These are phyloP conservation scores for Corniculantispora saksenae DNA, from an alignment of 2,329 filamentous ascomycete genomes.

Conservation along the genomic window DNA sequence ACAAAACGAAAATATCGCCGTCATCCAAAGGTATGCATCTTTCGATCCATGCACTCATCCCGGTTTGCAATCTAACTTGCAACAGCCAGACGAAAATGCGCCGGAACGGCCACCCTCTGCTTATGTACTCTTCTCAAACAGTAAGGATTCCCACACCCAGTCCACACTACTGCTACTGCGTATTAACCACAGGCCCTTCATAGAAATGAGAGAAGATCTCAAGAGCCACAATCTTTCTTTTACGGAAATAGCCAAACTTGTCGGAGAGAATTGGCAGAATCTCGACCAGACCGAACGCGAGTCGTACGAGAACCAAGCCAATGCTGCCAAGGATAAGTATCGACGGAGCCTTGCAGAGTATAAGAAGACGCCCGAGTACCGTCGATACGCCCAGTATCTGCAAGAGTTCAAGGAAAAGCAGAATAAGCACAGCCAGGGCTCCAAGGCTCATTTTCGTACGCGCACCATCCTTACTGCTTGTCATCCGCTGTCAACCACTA, in stretches of 20 bases:
- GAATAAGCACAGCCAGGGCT: conserved; percentile 57
- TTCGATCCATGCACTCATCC: background rate
- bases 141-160: conserved; percentile 55
- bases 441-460: conserved; percentile 12
- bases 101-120: conserved; percentile 79
- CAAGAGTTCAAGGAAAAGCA: conserved; percentile 78
- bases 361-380: conserved; percentile 73
- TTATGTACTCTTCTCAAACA: conserved; percentile 84
- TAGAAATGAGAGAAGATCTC: conserved; percentile 75
- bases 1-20: conserved; percentile 75
- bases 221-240: conserved; percentile 77
- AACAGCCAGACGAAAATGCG: conserved; percentile 72
- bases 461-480: background rate
- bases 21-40: conserved; percentile 67
- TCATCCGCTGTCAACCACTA: background rate
- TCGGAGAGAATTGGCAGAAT: conserved; percentile 80
- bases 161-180: background rate
- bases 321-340: conserved; percentile 74
- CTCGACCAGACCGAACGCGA: conserved; percentile 68
- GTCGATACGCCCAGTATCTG: conserved; percentile 70
- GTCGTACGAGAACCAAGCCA: conserved; percentile 70
- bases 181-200: background rate
- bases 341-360: conserved; percentile 72
- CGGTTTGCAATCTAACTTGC: conserved; percentile 7
- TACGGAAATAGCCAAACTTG: conserved; percentile 80